Conservation (phyloP, 345 rosid genomes). For the Moricandia arvensis region DNA sequence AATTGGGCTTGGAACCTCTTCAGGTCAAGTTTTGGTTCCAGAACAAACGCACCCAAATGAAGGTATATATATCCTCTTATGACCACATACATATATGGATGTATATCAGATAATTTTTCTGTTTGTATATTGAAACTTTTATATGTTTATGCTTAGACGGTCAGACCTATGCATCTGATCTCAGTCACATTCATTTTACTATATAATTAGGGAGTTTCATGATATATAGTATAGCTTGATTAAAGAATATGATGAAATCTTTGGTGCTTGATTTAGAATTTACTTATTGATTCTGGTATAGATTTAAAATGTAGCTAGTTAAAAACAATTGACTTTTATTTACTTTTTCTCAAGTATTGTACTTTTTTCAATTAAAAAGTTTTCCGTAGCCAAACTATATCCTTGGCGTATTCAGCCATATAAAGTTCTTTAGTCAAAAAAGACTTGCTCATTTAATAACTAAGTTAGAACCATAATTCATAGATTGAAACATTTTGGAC, state of each 20-base stretch:
- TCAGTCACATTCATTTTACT: background rate
- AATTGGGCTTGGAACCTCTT: conserved; percentile 84
- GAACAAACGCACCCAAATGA: conserved; percentile 98
- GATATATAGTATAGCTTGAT: background rate
- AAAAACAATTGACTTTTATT: background rate
- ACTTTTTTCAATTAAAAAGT: background rate
- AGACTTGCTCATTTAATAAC: background rate
- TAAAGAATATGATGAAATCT: background rate
- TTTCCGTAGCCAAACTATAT: conserved; percentile 1
- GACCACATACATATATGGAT: background rate
- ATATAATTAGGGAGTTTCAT: background rate
- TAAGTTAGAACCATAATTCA: conserved; percentile 3
- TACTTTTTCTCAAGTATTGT: background rate
- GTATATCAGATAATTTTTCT: background rate
- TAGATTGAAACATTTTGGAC: conserved; percentile 19
- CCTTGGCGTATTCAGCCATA: conserved; percentile 6
- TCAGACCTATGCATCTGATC: background rate
- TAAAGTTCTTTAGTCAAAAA: background rate
- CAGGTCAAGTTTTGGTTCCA: conserved; percentile 99
- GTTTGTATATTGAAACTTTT: background rate
- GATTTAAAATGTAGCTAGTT: background rate
- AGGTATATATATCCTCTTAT: conserved; percentile 45
- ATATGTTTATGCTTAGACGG: background rate
- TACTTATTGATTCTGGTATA: background rate
- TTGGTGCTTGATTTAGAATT: background rate